phyloP scores from a whole-genome alignment of 257 asterid species.

The Buddleja alternifolia region DNA sequence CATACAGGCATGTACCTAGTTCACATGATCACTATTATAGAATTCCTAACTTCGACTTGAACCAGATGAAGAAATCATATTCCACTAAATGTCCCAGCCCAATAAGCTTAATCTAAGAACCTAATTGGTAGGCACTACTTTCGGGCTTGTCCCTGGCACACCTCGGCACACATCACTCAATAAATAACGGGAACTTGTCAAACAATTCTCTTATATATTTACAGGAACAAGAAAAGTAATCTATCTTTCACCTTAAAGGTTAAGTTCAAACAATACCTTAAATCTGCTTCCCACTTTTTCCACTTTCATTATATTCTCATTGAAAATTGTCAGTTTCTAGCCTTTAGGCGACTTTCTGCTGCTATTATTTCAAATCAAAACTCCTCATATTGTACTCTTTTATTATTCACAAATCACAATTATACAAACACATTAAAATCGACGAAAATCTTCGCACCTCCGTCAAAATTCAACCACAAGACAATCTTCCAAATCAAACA shows the following conservation, averaged over 20 bases:
- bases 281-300: not conserved
- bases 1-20: not conserved
- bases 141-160: not conserved
- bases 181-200: not conserved
- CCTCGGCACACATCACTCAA: not conserved
- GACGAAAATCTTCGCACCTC: not conserved
- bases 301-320: not conserved
- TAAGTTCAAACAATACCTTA: not conserved
- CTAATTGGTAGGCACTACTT: not conserved
- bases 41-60: slow-evolving; percentile 4
- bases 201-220: not conserved
- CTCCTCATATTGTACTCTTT: not conserved
- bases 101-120: not conserved
- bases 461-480: not conserved
- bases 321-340: not conserved
- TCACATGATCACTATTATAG: not conserved
- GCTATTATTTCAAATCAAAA: slow-evolving; percentile 12
- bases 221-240: not conserved
- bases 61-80: not conserved
- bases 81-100: not conserved
- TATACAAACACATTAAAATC: slow-evolving; percentile 3
- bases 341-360: not conserved
- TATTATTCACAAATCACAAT: not conserved
- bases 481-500: slow-evolving; percentile 16
- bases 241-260: not conserved